Base-by-base conservation (phyloP, 2,329 filamentous ascomycete species). In the Exophiala mesophila region DNA sequence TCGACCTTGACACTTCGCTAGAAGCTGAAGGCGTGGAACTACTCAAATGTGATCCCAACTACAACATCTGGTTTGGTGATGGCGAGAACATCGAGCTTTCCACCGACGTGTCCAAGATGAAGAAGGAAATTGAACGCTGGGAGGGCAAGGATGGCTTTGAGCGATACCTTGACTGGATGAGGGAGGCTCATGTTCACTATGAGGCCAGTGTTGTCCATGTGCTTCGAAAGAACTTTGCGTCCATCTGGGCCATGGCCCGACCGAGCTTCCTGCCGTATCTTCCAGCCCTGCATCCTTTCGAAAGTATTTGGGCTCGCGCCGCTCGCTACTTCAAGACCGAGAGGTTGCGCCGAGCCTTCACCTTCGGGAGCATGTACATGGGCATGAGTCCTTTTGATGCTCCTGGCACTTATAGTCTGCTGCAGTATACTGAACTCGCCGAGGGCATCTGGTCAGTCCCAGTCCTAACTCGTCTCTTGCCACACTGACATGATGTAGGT, bases 301-400 rank as follows among this genome's bases (percentile, higher is more conserved):
- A 86, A 59, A 82, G 74, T 54, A 83, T 86, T 12, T 88, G 81
- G 67, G 68, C 69, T 5, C 66, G 84, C 19, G 78, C 82, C 3
- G 69, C 74, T 18, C 73, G 72, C 47, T 87, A 87, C 56, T 88
- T 88, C 60, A 74, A 70, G 69, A 82, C 80, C 0, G 83, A 87
- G 57, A 68, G 82, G 44, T 57, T 88, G 55, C 69, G 83, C 47
- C 66, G 82, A 18, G 82, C 83, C 0, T 88, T 88, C 52, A 87
- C 83, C 0, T 88, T 88, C 62, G 82, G 78, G 16, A 86, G 80
- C 54, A 88, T 88, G 83, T 88, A 88, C 57, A 83, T 88, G 79
- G 84, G 84, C 0, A 88, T 88, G 83, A 80, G 73, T 41, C 84
- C 84, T 0, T 88, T 83, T 57, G 81, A 85, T 57, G 83, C 84